These are phyloP conservation scores for Lonicera japonica DNA, from an alignment of 129 eudicot species.

Conservation along the genomic window DNA sequence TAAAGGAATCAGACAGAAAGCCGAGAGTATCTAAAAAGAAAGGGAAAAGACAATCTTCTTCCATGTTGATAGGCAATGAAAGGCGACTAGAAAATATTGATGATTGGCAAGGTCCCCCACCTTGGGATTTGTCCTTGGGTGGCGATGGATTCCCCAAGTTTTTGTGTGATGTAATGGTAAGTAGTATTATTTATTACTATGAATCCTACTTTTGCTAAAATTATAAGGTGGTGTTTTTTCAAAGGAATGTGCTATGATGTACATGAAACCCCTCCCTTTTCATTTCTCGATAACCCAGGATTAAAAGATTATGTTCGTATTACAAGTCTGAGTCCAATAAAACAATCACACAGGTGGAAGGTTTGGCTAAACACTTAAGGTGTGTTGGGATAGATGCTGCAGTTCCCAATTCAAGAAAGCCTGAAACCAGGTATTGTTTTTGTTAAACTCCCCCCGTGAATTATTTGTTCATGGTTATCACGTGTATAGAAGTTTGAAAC, in stretches of 20 bases:
- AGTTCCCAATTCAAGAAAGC: conserved; percentile 71
- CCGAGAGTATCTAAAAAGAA: conserved; percentile 72
- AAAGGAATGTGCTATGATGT: not conserved
- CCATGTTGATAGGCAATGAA: conserved; percentile 26
- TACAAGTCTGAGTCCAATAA: not conserved
- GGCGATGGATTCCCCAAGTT: conserved; percentile 97
- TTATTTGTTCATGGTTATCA: not conserved
- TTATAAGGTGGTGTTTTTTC: conserved; percentile 1
- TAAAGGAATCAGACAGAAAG: conserved; percentile 64
- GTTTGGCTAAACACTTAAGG: conserved; percentile 88
- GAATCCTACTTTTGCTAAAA: not conserved
- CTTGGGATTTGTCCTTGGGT: conserved; percentile 68
- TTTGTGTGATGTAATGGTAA: conserved; percentile 96
- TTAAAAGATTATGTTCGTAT: not conserved
- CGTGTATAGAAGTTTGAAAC: not conserved
- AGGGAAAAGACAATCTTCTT: conserved; percentile 43
- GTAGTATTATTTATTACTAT: conserved; percentile 8
- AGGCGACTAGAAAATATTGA: conserved; percentile 32
- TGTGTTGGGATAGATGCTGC: conserved; percentile 98
- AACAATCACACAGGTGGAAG: conserved; percentile 59
- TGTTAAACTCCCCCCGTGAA: not conserved
- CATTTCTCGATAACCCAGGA: not conserved
- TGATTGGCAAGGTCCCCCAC: conserved; percentile 88
- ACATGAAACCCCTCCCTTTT: not conserved
- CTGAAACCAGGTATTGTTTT: conserved; percentile 57